Percentiles rank a stretch among this genome's conserved stretches.
Evolutionary conservation across 352 stramenopile species (phyloP).

Genomic region (Aphanomyces stellatus): DNA sequence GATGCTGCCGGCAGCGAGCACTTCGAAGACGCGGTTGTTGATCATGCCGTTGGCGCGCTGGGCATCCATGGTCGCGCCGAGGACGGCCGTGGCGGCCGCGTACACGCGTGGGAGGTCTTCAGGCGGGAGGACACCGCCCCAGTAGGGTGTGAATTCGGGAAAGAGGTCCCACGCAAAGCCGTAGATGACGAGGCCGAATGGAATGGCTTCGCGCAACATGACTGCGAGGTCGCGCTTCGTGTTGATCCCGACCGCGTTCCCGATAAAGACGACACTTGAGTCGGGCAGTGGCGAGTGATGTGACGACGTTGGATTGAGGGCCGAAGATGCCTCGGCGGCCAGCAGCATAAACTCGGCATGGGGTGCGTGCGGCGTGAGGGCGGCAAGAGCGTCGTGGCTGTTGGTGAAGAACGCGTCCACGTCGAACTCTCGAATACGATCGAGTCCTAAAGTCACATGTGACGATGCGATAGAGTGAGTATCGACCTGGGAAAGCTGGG

Average conservation of each 20-base stretch:
- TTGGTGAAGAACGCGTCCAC: slow-evolving; percentile 32
- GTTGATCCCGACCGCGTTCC: slow-evolving; percentile 23
- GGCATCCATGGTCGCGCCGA: slow-evolving; percentile 25
- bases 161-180: slow-evolving; percentile 23
- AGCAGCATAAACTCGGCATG: slow-evolving; percentile 14
- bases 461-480: too few species aligned
- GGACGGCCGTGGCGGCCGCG: slow-evolving; percentile 19
- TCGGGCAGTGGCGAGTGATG: neutral
- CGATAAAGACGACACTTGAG: slow-evolving; percentile 26
- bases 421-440: slow-evolving; percentile 21
- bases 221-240: slow-evolving; percentile 24
- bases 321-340: neutral
- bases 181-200: slow-evolving; percentile 24
- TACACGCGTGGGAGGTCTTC: slow-evolving; percentile 22
- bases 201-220: slow-evolving; percentile 26
- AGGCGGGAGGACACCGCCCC: slow-evolving; percentile 21
- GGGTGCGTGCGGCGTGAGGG: slow-evolving; percentile 18
- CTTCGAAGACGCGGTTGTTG: slow-evolving; percentile 35
- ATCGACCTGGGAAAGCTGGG: slow-evolving; percentile 25
- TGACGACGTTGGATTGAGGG: neutral
- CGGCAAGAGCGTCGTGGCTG: slow-evolving; percentile 14
- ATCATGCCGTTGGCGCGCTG: slow-evolving; percentile 28
- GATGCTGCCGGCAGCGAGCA: slow-evolving; percentile 22
- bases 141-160: slow-evolving; percentile 19
- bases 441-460: too few species aligned